Percentiles rank a stretch among this genome's conserved stretches.
phyloP scores from a whole-genome alignment of 169 alveolate species.

The Besnoitia besnoiti region DNA sequence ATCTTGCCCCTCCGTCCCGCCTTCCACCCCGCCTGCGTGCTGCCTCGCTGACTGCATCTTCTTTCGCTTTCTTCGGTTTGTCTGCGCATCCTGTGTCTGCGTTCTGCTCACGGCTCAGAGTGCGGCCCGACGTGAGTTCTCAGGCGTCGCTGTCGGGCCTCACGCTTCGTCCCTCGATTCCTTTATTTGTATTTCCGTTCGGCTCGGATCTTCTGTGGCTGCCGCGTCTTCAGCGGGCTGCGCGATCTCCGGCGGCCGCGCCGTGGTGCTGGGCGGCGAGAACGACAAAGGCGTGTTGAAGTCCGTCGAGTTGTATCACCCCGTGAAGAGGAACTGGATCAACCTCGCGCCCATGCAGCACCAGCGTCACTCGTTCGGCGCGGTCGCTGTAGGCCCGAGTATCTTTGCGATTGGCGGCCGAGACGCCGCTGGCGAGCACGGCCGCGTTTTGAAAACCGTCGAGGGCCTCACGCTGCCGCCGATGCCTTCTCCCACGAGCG shows the following conservation, averaged over 20 bases:
- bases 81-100: not conserved
- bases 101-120: not conserved
- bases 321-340: slow-evolving; percentile 27
- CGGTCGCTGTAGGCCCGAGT: not conserved
- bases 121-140: not conserved
- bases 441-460: slow-evolving; percentile 6
- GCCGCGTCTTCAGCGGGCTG: slow-evolving; percentile 16
- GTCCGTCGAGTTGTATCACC: slow-evolving; percentile 27
- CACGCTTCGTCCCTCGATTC: not conserved
- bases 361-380: slow-evolving; percentile 38
- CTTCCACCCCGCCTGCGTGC: not conserved
- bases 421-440: slow-evolving; percentile 30
- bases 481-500: not conserved
- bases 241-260: slow-evolving; percentile 32
- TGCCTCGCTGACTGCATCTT: not conserved
- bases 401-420: slow-evolving; percentile 8
- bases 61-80: not conserved
- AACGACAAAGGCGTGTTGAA: not conserved
- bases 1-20: not conserved
- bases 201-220: not conserved
- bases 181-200: not conserved
- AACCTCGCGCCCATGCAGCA: slow-evolving; percentile 32
- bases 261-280: slow-evolving; percentile 32
- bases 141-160: not conserved
- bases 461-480: not conserved